A percentile compares a stretch with the other conserved stretches of the same genome.
These are phyloP conservation scores for Nepenthes alata DNA, from an alignment of 179 eudicot genomes.

Conservation along the genomic window DNA sequence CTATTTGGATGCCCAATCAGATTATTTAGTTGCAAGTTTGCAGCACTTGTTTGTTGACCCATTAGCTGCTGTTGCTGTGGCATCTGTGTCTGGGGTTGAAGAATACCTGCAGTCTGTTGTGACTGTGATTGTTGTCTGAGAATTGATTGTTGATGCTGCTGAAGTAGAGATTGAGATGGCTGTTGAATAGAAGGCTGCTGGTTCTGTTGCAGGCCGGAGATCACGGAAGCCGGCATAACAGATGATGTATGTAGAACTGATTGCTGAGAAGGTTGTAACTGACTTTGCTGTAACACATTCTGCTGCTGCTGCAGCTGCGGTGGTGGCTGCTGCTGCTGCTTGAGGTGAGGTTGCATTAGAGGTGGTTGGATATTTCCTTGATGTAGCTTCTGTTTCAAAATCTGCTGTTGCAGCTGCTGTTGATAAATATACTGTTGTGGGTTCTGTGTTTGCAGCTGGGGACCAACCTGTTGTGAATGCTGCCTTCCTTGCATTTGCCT, in stretches of 20 bases:
- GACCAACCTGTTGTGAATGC: constrained; percentile 30
- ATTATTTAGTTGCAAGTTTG: constrained; percentile 55
- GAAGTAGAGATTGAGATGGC: constrained; percentile 55
- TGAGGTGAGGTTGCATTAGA: constrained; percentile 43
- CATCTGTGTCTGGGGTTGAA: constrained; percentile 46
- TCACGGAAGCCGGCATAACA: constrained; percentile 52
- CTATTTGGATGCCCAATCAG: constrained; percentile 52
- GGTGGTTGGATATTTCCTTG: constrained; percentile 47
- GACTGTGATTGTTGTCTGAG: constrained; percentile 58
- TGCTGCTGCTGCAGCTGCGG: constrained; percentile 32
- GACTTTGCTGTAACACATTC: constrained; percentile 35
- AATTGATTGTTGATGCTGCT: constrained; percentile 61
- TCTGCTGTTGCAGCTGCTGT: constrained; percentile 47
- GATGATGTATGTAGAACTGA: constrained; percentile 58
- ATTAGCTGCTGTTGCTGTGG: constrained; percentile 50
- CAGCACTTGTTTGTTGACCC: constrained; percentile 47
- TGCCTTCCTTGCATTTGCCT: constrained; percentile 79
- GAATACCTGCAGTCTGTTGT: constrained; percentile 38
- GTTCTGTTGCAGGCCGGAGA: constrained; percentile 55
- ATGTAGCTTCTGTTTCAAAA: constrained; percentile 50
- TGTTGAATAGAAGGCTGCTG: constrained; percentile 64
- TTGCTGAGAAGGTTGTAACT: constrained; percentile 59
- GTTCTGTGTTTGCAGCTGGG: constrained; percentile 65
- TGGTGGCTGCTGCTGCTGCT: constrained; percentile 42
- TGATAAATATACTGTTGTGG: constrained; percentile 48